These are phyloP conservation scores for Penicillium frequentans DNA, from an alignment of 2,329 filamentous ascomycete genomes.

Conservation along the genomic window DNA sequence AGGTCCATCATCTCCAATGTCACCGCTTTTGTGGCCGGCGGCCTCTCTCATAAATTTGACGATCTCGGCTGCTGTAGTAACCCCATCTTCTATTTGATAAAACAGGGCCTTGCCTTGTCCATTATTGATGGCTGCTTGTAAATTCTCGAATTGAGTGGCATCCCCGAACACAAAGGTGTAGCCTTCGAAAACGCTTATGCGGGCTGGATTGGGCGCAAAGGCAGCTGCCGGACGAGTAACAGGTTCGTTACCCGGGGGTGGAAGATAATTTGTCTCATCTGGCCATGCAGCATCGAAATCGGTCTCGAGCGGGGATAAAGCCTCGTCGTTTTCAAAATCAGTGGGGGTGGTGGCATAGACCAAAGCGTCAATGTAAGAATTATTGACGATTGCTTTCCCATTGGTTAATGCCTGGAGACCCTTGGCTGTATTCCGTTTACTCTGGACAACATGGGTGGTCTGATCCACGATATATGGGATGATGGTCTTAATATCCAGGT, in stretches of 20 bases:
- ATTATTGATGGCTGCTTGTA: constrained; percentile 72
- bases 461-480: constrained; percentile 66
- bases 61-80: constrained; percentile 73
- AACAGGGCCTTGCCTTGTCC: constrained; percentile 81
- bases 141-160: constrained; percentile 69
- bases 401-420: constrained; percentile 84
- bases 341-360: constrained; percentile 57
- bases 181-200: constrained; percentile 75
- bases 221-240: constrained; percentile 65
- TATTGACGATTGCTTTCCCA: constrained; percentile 73
- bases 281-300: constrained; percentile 84
- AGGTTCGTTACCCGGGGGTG: constrained; percentile 73
- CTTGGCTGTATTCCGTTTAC: constrained; percentile 85
- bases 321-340: constrained; percentile 52
- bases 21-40: constrained; percentile 71
- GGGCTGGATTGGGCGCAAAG: constrained; percentile 67
- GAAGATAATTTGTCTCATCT: constrained; percentile 68
- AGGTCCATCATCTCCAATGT: constrained; percentile 62
- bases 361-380: constrained; percentile 72
- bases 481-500: constrained; percentile 84
- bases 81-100: constrained; percentile 59
- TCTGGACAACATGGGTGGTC: constrained; percentile 86
- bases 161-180: constrained; percentile 90
- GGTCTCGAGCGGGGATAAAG: constrained; percentile 64
- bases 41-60: constrained; percentile 72